phyloP scores from a whole-genome alignment of 306 rosid species.

The Vigna radiata region DNA sequence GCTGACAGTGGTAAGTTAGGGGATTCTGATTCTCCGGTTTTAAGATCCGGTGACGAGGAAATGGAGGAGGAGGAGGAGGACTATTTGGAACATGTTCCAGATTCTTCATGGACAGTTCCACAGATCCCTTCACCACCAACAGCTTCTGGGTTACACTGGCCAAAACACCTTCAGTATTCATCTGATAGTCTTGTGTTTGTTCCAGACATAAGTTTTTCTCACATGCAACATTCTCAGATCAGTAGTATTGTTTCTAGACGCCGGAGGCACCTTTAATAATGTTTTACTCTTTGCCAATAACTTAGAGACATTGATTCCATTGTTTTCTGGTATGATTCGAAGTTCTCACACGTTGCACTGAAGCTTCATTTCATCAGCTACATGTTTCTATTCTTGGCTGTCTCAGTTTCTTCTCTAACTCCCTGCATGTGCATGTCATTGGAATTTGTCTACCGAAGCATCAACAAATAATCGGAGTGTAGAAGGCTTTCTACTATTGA shows the following conservation, averaged over 20 bases:
- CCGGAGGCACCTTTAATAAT: conserved; percentile 56
- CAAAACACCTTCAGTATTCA: conserved; percentile 56
- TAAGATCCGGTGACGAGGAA: conserved; percentile 64
- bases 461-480: conserved; percentile 23
- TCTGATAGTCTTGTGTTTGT: conserved; percentile 58
- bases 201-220: conserved; percentile 66
- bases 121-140: conserved; percentile 92
- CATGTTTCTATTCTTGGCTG: conserved; percentile 36
- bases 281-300: conserved; percentile 32
- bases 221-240: conserved; percentile 47
- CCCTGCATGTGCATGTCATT: conserved; percentile 25
- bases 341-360: conserved; percentile 37
- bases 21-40: conserved; percentile 67
- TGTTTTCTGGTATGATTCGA: conserved; percentile 44
- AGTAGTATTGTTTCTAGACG: conserved; percentile 48
- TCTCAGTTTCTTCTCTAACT: conserved; percentile 37
- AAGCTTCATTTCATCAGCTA: conserved; percentile 32
- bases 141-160: conserved; percentile 86
- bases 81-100: conserved; percentile 65
- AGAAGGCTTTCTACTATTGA: conserved; percentile 10
- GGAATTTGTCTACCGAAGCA: conserved; percentile 24
- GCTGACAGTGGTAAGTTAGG: conserved; percentile 82
- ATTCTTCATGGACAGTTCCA: conserved; percentile 82
- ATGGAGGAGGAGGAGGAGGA: conserved; percentile 62
- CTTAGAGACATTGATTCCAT: conserved; percentile 28